Percentiles rank a stretch among this genome's conserved stretches.
Conservation (phyloP, 306 rosid genomes). For the Fragaria iinumae region DNA sequence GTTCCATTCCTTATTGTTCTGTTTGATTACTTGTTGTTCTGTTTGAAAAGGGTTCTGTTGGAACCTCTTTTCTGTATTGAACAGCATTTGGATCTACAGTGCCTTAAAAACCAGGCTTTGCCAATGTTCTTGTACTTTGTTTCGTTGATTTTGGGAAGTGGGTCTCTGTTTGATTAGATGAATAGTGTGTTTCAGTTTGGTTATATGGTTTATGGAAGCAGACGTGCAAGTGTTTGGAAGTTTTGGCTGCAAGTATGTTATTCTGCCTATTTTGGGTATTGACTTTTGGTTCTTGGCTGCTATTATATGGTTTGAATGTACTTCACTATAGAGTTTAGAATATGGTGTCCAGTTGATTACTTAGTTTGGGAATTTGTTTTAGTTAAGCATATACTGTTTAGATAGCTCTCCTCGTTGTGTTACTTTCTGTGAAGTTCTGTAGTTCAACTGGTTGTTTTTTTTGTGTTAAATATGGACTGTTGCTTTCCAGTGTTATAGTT, state of each 20-base stretch:
- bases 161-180: neutral
- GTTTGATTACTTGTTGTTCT: neutral
- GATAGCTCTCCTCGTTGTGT: neutral
- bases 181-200: conserved; percentile 8
- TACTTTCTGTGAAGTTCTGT: neutral
- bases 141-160: conserved; percentile 3
- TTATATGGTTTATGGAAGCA: conserved; percentile 3
- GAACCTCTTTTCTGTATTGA: conserved; percentile 19
- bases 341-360: neutral
- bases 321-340: neutral
- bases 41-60: neutral
- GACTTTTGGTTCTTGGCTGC: neutral
- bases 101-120: conserved; percentile 13
- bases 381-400: neutral
- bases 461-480: conserved; percentile 12
- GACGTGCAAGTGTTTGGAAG: neutral
- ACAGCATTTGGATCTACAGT: conserved; percentile 36
- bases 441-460: neutral
- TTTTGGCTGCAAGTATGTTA: conserved; percentile 3
- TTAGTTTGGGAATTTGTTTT: conserved; percentile 11
- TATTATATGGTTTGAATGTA: neutral
- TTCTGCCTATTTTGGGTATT: neutral
- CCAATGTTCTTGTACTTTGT: conserved; percentile 6
- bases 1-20: neutral
- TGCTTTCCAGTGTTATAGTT: neutral